Percentiles rank a stretch among this genome's conserved stretches.
phyloP scores from a whole-genome alignment of 352 stramenopile genomes.

The Globisporangium paddicum region DNA sequence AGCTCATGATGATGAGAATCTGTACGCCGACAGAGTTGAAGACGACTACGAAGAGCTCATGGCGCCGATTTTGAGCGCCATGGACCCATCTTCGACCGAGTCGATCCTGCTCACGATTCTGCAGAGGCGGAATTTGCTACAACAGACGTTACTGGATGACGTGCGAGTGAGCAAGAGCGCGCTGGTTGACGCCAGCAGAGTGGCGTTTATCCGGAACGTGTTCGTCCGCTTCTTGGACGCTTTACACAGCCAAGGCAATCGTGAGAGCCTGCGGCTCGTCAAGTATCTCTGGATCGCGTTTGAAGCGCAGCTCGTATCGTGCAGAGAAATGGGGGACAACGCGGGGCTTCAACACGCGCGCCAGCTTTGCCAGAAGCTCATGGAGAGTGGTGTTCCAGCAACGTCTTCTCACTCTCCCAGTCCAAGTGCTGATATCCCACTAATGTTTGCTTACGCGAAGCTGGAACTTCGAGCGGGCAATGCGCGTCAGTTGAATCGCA shows the following conservation, averaged over 20 bases:
- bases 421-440: conserved; percentile 13
- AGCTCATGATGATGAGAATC: not conserved
- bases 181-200: conserved; percentile 30
- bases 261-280: conserved; percentile 5
- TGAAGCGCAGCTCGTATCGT: conserved; percentile 25
- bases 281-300: conserved; percentile 53
- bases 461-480: conserved; percentile 46
- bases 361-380: conserved; percentile 31
- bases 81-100: conserved; percentile 22
- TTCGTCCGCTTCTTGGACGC: conserved; percentile 24
- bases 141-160: conserved; percentile 18
- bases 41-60: conserved; percentile 30
- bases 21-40: conserved; percentile 34
- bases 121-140: conserved; percentile 21
- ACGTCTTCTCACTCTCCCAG: not conserved
- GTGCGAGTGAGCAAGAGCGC: conserved; percentile 19
- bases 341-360: conserved; percentile 16
- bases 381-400: not conserved
- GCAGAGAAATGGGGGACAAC: not conserved
- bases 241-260: conserved; percentile 15
- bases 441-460: conserved; percentile 49
- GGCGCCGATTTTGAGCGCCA: conserved; percentile 33
- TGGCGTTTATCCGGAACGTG: conserved; percentile 37
- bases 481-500: conserved; percentile 33
- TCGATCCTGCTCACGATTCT: conserved; percentile 25